Percentiles rank a stretch among this genome's conserved stretches.
Conservation (phyloP, 148 eudicot species). For the Rhododendron kiyosumense region DNA sequence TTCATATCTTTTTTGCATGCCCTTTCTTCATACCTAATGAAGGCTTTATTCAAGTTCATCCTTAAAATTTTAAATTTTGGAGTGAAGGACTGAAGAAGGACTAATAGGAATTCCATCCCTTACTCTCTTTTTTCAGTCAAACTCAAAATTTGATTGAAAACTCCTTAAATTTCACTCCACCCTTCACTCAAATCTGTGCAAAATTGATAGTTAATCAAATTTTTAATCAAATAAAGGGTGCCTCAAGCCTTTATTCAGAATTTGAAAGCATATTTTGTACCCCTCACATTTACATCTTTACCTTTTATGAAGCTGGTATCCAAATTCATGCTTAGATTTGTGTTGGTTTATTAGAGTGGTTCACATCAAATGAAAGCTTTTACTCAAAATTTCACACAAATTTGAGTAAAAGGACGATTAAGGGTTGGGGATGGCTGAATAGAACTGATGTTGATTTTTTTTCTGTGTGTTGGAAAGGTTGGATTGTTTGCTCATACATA, state of each 20-base stretch:
- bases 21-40: background rate
- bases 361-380: background rate
- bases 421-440: background rate
- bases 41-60: background rate
- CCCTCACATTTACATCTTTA: background rate
- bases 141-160: background rate
- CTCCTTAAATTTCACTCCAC: background rate
- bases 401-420: background rate
- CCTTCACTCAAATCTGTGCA: background rate
- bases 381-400: too few relatives aligned
- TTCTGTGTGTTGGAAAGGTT: slow-evolving; percentile 24
- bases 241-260: background rate
- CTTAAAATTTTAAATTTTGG: background rate
- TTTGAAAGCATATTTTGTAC: background rate
- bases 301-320: background rate
- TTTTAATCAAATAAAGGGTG: background rate
- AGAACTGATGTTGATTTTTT: background rate
- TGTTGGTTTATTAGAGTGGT: background rate
- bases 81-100: background rate
- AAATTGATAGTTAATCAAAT: background rate
- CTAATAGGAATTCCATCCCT: background rate
- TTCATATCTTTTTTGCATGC: background rate
- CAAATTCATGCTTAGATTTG: background rate
- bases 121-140: background rate
- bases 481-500: slow-evolving; percentile 62